A percentile compares a stretch with the other conserved stretches of the same genome.
Evolutionary conservation across 345 rosid species (phyloP).

Genomic region (Eucalyptus regnans): DNA sequence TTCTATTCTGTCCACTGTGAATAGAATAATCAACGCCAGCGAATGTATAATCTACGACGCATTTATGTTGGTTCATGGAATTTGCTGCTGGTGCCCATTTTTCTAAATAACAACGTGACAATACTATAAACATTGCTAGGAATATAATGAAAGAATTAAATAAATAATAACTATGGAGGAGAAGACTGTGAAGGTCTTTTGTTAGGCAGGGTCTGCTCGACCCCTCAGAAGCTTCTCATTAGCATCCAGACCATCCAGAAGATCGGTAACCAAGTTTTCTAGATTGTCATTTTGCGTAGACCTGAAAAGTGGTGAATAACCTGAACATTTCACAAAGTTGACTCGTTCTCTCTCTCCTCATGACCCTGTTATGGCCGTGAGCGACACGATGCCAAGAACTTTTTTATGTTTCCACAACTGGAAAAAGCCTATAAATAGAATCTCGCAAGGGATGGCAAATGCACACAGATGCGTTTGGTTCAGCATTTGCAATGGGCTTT

Average conservation of each 20-base stretch:
- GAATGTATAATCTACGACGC: neutral
- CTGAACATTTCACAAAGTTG: neutral
- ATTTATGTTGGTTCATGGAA: neutral
- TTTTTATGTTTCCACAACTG: neutral
- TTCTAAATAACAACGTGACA: neutral
- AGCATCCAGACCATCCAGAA: neutral
- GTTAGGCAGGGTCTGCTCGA: neutral
- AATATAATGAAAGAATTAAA: neutral
- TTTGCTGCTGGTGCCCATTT: neutral
- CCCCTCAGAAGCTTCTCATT: neutral
- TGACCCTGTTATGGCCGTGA: neutral
- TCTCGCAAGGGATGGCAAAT: neutral
- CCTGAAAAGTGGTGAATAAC: neutral
- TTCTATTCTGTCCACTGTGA: neutral
- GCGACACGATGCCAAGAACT: neutral
- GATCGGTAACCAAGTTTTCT: neutral
- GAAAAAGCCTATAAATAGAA: neutral
- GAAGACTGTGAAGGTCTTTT: neutral
- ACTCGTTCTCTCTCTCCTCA: neutral
- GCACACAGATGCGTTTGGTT: too few relatives aligned
- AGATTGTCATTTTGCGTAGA: neutral
- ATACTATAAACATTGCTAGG: neutral
- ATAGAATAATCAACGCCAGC: too few relatives aligned
- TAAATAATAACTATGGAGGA: neutral
- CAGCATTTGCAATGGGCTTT: too few relatives aligned